Evolutionary conservation across 2,329 filamentous ascomycete species (phyloP).

Genomic region (Sarocladium strictum): DNA sequence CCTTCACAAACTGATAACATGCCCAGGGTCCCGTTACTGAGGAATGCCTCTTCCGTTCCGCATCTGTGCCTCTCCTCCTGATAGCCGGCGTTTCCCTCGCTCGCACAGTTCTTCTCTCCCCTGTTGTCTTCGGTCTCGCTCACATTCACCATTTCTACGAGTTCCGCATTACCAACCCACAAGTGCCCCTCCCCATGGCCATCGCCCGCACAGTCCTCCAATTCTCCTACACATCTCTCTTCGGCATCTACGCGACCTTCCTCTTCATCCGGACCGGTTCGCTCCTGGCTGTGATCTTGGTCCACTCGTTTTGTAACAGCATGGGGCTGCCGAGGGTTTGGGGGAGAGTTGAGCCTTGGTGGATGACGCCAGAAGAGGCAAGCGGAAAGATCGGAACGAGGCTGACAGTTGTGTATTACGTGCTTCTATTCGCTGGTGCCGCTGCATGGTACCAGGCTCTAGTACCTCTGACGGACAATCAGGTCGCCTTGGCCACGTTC

Average conservation of each 20-base stretch:
- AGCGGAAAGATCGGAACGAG: constrained; percentile 15
- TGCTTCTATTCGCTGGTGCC: constrained; percentile 66
- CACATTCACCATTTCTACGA: constrained; percentile 97
- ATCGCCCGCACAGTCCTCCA: constrained; percentile 73
- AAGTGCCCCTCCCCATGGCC: constrained; percentile 56
- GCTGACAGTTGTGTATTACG: constrained; percentile 79
- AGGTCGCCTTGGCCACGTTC: constrained; percentile 23
- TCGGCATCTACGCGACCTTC: constrained; percentile 90
- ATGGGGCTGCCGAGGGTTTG: constrained; percentile 84
- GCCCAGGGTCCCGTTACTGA: constrained; percentile 80
- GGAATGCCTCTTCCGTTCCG: constrained; percentile 87
- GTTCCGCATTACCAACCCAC: constrained; percentile 74
- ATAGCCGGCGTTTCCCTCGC: constrained; percentile 53
- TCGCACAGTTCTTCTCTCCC: constrained; percentile 71
- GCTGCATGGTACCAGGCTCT: constrained; percentile 64
- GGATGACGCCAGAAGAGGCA: constrained; percentile 22
- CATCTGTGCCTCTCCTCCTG: constrained; percentile 77
- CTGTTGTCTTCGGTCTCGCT: constrained; percentile 85
- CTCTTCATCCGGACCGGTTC: constrained; percentile 81
- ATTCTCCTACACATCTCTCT: constrained; percentile 84
- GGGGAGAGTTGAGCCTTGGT: constrained; percentile 62
- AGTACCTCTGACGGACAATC: constrained; percentile 61
- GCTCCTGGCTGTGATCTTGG: constrained; percentile 65
- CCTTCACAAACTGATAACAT: neutral
- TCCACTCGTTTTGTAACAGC: constrained; percentile 88